phyloP scores from a whole-genome alignment of 1,284 basidiomycete genomes.

The Gomphus sp. region DNA sequence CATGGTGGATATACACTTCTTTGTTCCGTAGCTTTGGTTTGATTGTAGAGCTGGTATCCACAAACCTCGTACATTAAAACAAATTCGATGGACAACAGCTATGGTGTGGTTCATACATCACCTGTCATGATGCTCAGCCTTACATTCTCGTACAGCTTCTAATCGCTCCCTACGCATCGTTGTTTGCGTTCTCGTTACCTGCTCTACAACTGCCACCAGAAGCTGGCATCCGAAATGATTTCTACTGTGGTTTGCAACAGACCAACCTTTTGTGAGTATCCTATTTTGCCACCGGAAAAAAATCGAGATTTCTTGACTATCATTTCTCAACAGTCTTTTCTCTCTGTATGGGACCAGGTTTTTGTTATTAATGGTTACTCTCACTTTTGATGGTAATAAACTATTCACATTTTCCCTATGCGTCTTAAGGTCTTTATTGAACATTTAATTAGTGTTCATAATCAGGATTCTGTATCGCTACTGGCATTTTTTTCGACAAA shows the following conservation, averaged over 20 bases:
- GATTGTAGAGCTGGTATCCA: neutral
- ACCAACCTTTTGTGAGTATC: too few relatives aligned
- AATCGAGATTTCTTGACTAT: too few relatives aligned
- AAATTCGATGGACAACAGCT: too few relatives aligned
- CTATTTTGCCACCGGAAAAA: too few relatives aligned
- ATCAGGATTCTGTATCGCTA: neutral
- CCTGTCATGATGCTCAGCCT: too few relatives aligned
- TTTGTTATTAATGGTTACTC: neutral
- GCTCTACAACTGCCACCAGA: neutral
- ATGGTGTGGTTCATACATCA: too few relatives aligned
- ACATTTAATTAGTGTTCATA: neutral
- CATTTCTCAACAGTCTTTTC: neutral
- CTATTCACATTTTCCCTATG: neutral
- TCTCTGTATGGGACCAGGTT: neutral
- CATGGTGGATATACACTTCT: neutral
- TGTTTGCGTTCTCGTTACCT: neutral
- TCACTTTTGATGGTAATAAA: neutral
- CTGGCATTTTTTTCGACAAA: too few relatives aligned
- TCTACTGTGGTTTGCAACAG: too few relatives aligned
- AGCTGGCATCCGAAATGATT: neutral
- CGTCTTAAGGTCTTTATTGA: neutral
- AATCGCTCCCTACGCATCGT: too few relatives aligned
- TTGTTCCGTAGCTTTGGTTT: neutral
- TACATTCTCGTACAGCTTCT: too few relatives aligned
- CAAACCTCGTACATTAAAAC: too few relatives aligned